Evolutionary conservation across 306 rosid species (phyloP).

Genomic region (Parietaria judaica): DNA sequence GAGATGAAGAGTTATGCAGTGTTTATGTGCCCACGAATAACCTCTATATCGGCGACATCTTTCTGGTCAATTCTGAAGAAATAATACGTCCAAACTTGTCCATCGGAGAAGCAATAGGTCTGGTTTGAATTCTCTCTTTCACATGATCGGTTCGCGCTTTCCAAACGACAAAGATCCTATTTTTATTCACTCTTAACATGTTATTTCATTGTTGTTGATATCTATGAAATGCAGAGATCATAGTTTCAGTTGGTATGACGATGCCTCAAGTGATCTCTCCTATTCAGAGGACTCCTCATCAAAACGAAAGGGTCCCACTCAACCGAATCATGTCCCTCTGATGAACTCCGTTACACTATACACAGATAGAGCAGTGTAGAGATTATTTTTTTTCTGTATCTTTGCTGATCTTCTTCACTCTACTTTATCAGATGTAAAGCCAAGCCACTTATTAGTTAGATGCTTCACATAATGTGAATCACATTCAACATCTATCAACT

Average conservation of each 20-base stretch:
- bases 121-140: conserved; percentile 16
- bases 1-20: conserved; percentile 87
- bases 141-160: no score
- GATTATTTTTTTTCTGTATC: no score
- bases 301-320: conserved; percentile 40
- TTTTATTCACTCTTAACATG: no score
- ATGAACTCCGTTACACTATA: not conserved
- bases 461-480: no score
- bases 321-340: conserved; percentile 47
- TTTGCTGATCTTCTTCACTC: no score
- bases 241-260: conserved; percentile 88
- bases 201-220: no score
- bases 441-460: no score
- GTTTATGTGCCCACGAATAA: conserved; percentile 95
- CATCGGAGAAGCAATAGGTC: conserved; percentile 91
- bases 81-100: conserved; percentile 82
- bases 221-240: conserved; percentile 51
- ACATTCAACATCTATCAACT: no score
- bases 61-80: conserved; percentile 70
- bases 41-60: conserved; percentile 73
- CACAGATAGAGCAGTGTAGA: no score
- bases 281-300: conserved; percentile 38
- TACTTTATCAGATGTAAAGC: no score
- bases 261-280: conserved; percentile 86
- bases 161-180: no score